These are phyloP conservation scores for Aspergillus nidulans DNA, from an alignment of 495 filamentous ascomycete genomes.

Conservation along the genomic window DNA sequence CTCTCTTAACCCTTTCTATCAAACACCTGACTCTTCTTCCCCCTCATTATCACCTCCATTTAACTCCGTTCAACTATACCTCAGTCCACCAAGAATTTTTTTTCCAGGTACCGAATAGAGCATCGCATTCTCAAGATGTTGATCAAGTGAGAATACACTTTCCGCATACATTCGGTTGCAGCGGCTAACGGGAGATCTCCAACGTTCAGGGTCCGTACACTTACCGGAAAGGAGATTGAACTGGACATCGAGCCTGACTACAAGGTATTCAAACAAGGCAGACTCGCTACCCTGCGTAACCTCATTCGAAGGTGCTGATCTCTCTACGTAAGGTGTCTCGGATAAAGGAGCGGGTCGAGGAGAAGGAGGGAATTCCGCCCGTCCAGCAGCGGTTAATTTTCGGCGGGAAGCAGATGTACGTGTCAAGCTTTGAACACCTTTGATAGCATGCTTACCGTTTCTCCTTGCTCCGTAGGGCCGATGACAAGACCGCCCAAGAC, in stretches of 20 bases:
- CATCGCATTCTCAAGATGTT: constrained; percentile 34
- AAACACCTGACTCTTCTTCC: constrained; percentile 15
- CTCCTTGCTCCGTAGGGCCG: constrained; percentile 56
- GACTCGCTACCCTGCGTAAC: background rate
- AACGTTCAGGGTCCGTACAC: constrained; percentile 78
- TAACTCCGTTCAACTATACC: background rate
- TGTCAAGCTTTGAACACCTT: constrained; percentile 1
- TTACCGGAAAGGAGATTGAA: constrained; percentile 98
- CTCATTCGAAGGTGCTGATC: background rate
- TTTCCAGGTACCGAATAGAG: background rate
- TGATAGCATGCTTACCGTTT: background rate
- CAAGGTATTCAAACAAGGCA: constrained; percentile 55
- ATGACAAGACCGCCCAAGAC: constrained; percentile 82
- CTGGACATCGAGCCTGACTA: constrained; percentile 92
- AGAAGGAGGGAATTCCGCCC: constrained; percentile 97
- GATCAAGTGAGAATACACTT: constrained; percentile 41
- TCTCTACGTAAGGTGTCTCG: constrained; percentile 63
- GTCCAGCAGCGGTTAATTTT: constrained; percentile 96
- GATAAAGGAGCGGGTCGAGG: constrained; percentile 98
- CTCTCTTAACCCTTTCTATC: constrained; percentile 5
- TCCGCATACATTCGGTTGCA: background rate
- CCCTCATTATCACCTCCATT: constrained; percentile 17
- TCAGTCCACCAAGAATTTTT: background rate
- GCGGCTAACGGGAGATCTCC: constrained; percentile 8
- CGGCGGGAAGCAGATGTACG: constrained; percentile 95